Evolutionary conservation across 2,329 filamentous ascomycete species (phyloP), one percentile per base, ranked within the genome.

Genomic region (Emergomyces africanus): DNA sequence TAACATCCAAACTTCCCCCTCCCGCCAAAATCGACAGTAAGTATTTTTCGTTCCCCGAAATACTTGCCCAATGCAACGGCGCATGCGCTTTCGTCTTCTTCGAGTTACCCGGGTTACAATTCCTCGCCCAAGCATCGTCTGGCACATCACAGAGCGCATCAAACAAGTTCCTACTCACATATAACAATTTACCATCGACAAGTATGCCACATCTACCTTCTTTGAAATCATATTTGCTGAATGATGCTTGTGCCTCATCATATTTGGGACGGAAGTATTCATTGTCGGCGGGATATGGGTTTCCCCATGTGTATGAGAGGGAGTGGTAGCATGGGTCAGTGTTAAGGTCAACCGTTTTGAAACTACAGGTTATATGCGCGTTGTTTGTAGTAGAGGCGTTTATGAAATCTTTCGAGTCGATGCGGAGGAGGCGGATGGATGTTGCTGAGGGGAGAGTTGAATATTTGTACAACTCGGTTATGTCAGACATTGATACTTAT

Each of bases 251-350:
- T n/a, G 23, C 39, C 18, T 57, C 39, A 15, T 49, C 59, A 18
- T 57, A 57, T 33, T 48, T 49, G 10, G 55, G 41, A 28, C 44
- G 46, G 44, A 57, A 54, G 53, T 57, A 59, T 25, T 57, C 50
- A 12, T 58, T 46, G 18, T 54, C 53, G 9, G 57, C 50, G 15
- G 46, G 53, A 28, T 54, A 48, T 30, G 60, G 60, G 54, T 58
- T 57, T 10, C 58, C 58, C 61, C 61, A 63, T 25, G 57, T 59
- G 54, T 63, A 63, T 44, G 61, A 63, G 14, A 63, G 51, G 5
- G 60, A 46, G 28, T 62, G 58, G 35, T 58, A 63, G 18, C 57
- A 30, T 20, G 50, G 28, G 42, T 48, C 46, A 2, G 25, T 28
- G 25, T 33, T 42, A n/a, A 61, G 49, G 42, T 61, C 54, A 20